Evolutionary conservation across 2,329 filamentous ascomycete species (phyloP), one percentile per base, ranked within the genome.

Genomic region (Tolypocladium tropicale): DNA sequence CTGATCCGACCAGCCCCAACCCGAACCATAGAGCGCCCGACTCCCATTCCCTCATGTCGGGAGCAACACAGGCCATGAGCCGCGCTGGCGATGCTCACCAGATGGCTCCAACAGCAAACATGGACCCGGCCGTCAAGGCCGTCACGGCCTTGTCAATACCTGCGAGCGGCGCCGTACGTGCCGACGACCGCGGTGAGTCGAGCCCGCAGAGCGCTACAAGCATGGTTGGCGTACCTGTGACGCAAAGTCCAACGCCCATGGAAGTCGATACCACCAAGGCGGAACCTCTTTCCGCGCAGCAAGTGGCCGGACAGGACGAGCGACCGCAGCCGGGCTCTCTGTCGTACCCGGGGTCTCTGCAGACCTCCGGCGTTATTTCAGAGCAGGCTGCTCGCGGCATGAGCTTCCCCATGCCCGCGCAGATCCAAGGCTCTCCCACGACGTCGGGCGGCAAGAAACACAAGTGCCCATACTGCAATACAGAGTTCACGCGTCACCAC

Each of bases 401-500:
- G 74, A 85, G 77, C 63, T 77, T 83, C 60, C 81, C 82, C 9
- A 78, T 83, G 72, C 72, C 78, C 23, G 71, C 73, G 1, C 67
- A 62, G 33, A 69, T 64, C 61, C 77, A 65, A 69, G 76, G 61
- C 56, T 78, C 65, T 63, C 76, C 90, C 6, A 86, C 88, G 0
- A 85, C 85, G 30, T 72, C 74, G 2, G 64, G 64, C 18, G 80
- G 82, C 54, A 96, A 96, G 75, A 93, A 94, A 67, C 93, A 99
- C 75, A 95, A 94, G 71, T 99, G 94, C 67, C 93, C 90, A 0
- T 96, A 95, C 70, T 99, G 94, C 77, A 84, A 90, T 41, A 96
- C 94, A 6, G 94, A 96, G 66, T 99, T 99, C 64, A 99, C 94
- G 32, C 84, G 94, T 49, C 94, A 97, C 68, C 94, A 97, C 70